Evolutionary conservation across 2,329 filamentous ascomycete genomes (phyloP), one percentile per base, ranked within the genome.

Genomic region (Fusarium pininemorale): DNA sequence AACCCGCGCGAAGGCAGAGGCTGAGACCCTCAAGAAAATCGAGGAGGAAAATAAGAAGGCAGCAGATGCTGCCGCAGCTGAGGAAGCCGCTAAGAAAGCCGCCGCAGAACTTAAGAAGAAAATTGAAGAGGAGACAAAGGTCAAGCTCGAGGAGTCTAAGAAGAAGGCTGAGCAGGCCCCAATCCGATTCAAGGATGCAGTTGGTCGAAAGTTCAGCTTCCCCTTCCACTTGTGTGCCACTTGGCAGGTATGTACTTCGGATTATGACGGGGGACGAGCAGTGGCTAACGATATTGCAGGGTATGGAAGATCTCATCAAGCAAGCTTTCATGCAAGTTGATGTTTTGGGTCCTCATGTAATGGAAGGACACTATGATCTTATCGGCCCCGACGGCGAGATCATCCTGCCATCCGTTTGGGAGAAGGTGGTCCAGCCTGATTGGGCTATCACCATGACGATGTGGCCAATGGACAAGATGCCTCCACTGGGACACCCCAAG

Each of bases 191-290:
- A 97, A 97, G 83, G 95, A 98, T 80, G 95, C 95, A 2, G 91
- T 98, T 22, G 94, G 94, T 38, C 89, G 95, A 75, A 98, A 97
- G 82, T 98, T 97, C 81, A 96, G 91, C 83, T 98, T 98, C 79
- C 95, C 95, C 4, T 98, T 92, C 83, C 90, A 95, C 72, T 82
- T 97, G 37, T 98, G 95, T 82, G 90, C 91, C 78, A 96, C 92
- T 6, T 97, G 94, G 94, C 85, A 87, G 85, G 93, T 95, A 90
- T 80, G 90, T 88, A 62, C 22, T 32, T 18, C 18, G 47, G 13
- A 42, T 30, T 24, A 24, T 20, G 30, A 18, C 20, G 9, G 16
- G 3, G 38, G 26, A 26, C 11, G n/a, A 26, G 18, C 30, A 28
- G 16, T 44, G 72, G 39, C 75, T 83, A 74, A 83, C 70, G 38